phyloP scores from a whole-genome alignment of 129 eudicot species.

The Silybum marianum region DNA sequence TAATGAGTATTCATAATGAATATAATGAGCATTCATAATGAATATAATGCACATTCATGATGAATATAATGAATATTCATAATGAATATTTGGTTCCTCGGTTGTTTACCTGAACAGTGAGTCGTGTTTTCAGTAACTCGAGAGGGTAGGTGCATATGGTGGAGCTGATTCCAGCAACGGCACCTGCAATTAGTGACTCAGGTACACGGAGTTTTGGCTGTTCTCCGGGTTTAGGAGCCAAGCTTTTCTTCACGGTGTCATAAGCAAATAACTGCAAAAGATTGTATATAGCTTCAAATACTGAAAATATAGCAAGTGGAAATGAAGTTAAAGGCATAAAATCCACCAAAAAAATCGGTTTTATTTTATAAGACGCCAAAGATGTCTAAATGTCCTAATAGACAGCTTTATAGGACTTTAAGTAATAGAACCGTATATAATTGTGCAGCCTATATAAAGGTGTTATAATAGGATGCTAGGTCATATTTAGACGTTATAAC shows the following conservation, averaged over 20 bases:
- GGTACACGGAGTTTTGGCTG: constrained; percentile 63
- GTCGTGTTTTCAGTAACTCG: constrained; percentile 85
- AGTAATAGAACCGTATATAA: background rate
- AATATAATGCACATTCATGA: background rate
- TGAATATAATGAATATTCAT: background rate
- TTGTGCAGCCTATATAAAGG: background rate
- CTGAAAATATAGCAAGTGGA: constrained; percentile 1
- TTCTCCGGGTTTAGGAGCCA: constrained; percentile 77
- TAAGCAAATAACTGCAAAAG: constrained; percentile 69
- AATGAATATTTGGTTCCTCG: too few species aligned
- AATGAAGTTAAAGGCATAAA: background rate
- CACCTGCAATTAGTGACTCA: constrained; percentile 82
- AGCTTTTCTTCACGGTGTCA: constrained; percentile 71
- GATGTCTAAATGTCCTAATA: background rate
- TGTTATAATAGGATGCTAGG: background rate
- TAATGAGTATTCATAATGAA: background rate
- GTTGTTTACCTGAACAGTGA: constrained; percentile 75
- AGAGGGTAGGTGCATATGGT: constrained; percentile 87
- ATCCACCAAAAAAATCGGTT: background rate
- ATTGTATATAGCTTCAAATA: constrained; percentile 18
- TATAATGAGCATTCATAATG: too few species aligned
- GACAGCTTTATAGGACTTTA: background rate
- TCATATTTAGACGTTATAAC: background rate
- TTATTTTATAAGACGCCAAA: background rate
- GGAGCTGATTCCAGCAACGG: constrained; percentile 87